These are phyloP conservation scores for Begonia masoniana DNA, from an alignment of 306 rosid species.

Conservation along the genomic window DNA sequence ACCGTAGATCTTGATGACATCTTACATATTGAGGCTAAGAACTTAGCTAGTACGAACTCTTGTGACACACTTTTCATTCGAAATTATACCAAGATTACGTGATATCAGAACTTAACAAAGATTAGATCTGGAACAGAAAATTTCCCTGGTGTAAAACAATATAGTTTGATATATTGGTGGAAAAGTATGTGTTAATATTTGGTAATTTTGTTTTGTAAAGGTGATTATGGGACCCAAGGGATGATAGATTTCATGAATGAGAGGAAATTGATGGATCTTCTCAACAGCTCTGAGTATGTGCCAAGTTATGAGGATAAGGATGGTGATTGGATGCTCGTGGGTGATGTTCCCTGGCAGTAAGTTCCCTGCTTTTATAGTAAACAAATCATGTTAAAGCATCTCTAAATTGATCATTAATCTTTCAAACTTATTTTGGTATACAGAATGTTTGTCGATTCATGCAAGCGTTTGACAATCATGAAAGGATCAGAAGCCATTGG, in stretches of 20 bases:
- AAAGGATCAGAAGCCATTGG: constrained; percentile 99
- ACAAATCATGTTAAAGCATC: neutral
- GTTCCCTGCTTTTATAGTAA: constrained; percentile 18
- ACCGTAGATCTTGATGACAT: too few relatives aligned
- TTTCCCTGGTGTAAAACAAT: neutral
- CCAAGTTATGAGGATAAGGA: constrained; percentile 99
- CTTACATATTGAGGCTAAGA: too few relatives aligned
- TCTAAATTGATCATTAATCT: neutral
- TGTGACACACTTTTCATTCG: too few relatives aligned
- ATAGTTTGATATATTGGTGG: neutral
- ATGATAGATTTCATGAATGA: constrained; percentile 99
- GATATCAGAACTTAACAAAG: neutral
- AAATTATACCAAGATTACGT: too few relatives aligned
- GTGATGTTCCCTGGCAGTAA: constrained; percentile 99
- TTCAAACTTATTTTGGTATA: constrained; percentile 1
- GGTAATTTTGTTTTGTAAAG: constrained; percentile 26
- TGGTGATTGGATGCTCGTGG: constrained; percentile 99
- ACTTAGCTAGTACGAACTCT: too few relatives aligned
- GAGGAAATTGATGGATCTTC: constrained; percentile 98
- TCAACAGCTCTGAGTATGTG: constrained; percentile 94
- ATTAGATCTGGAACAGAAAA: neutral
- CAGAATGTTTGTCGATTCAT: constrained; percentile 94
- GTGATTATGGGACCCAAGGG: constrained; percentile 91
- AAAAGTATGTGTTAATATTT: neutral
- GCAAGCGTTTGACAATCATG: constrained; percentile 98